These are phyloP conservation scores for Serendipita indica DNA, from an alignment of 768 basidiomycete genomes.

Conservation along the genomic window DNA sequence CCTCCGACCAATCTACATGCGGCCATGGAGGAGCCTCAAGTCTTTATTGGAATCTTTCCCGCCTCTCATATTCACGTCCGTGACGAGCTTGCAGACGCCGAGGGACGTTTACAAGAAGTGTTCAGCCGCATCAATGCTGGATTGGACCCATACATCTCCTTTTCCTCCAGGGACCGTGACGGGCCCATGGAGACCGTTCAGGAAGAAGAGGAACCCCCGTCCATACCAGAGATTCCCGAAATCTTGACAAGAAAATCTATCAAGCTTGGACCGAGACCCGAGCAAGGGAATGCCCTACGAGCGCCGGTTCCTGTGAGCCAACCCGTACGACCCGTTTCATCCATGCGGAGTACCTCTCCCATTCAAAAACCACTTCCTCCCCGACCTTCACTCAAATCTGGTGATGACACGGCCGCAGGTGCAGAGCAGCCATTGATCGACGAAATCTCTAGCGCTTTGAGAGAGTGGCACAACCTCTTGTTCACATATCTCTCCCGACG, in stretches of 20 bases:
- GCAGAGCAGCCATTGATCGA: conserved; percentile 80
- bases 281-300: conserved; percentile 58
- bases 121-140: conserved; percentile 26
- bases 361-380: conserved; percentile 62
- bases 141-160: conserved; percentile 32
- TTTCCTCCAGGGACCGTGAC: conserved; percentile 34
- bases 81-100: conserved; percentile 75
- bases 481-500: conserved; percentile 80
- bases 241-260: conserved; percentile 40
- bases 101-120: conserved; percentile 67
- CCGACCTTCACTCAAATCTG: conserved; percentile 85
- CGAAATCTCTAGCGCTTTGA: conserved; percentile 89
- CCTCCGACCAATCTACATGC: neutral
- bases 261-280: conserved; percentile 57
- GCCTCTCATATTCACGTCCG: conserved; percentile 77
- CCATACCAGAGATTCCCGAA: conserved; percentile 20
- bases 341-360: conserved; percentile 40
- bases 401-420: conserved; percentile 83
- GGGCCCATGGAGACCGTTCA: conserved; percentile 38
- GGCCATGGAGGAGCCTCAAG: conserved; percentile 25
- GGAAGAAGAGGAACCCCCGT: conserved; percentile 43
- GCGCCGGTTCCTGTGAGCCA: conserved; percentile 55
- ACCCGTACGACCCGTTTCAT: conserved; percentile 46
- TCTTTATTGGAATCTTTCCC: conserved; percentile 90
- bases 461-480: conserved; percentile 91